Evolutionary conservation across 1,284 basidiomycete species (phyloP), one percentile per base, ranked within the genome.

Genomic region (Puccinia polysora): DNA sequence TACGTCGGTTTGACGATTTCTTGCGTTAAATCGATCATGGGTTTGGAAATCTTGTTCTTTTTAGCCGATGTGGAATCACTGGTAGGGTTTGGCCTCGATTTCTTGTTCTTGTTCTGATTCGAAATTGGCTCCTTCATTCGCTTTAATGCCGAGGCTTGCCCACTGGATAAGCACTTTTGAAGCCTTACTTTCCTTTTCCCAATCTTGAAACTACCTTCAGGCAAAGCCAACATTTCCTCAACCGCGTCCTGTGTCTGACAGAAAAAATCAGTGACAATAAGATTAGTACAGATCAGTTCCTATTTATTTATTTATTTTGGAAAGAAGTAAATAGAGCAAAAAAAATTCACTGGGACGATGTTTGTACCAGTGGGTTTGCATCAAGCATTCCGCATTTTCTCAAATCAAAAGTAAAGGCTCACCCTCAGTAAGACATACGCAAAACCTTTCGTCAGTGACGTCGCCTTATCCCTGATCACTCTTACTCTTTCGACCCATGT

Each of bases 401-500:
- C 2, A 23, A 23, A 38, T 5, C 38, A 23, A 43, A 34, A 47
- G 15, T 25, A 32, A 38, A 15, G 20, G 32, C 58, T 52, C 23
- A 71, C 69, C 40, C 59, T 62, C 8, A 71, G 50, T 38, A 71
- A 55, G 15, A 71, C 69, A 45, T 71, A 71, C 1, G 58, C 69
- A 63, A 71, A 71, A 28, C 69, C 69, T 63, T 71, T 71, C 20
- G 18, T 52, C 5, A 71, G 38, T 7, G 49, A n/a, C 18, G 69
- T 71, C 14, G 56, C 59, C 53, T 62, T 63, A 47, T 71, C 69
- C 47, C 69, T 52, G 12, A 71, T 50, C 47, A 71, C 45, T n/a
- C 69, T 38, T 8, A 71, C 69, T 30, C 69, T 32, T 49, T 71
- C 58, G 10, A 71, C 69, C 58, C 58, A 71, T 14, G 45, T 63